Percentiles rank a stretch among this genome's conserved stretches.
These are phyloP conservation scores for Dothistroma septosporum DNA, from an alignment of 2,329 filamentous ascomycete species.

Conservation along the genomic window DNA sequence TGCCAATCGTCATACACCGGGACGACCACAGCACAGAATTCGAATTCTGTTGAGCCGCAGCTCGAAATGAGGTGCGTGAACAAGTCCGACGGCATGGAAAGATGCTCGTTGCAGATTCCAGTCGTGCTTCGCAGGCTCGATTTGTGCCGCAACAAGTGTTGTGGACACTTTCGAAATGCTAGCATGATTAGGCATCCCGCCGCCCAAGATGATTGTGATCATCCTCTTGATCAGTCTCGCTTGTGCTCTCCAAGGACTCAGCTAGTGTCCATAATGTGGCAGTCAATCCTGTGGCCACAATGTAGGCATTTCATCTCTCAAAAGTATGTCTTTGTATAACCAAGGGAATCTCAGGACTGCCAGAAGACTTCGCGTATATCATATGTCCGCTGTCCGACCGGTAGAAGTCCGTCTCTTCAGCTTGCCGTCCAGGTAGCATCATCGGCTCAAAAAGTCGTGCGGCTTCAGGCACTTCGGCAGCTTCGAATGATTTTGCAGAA, in stretches of 20 bases:
- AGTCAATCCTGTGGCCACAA: background rate
- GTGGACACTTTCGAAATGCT: too few species aligned
- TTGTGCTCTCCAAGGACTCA: too few species aligned
- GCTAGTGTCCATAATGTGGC: background rate
- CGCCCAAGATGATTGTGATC: too few species aligned
- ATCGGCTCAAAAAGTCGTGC: conserved; percentile 8
- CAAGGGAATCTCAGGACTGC: background rate
- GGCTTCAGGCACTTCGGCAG: background rate
- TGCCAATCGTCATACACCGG: background rate
- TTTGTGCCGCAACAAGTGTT: too few species aligned
- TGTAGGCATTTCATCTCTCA: background rate
- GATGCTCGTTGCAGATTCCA: too few species aligned
- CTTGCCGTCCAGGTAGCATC: conserved; percentile 7
- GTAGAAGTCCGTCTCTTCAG: conserved; percentile 4
- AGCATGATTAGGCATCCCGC: too few species aligned
- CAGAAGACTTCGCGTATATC: background rate
- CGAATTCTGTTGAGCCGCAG: conserved; percentile 1
- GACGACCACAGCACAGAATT: background rate
- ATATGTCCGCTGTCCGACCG: background rate
- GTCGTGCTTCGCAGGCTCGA: too few species aligned
- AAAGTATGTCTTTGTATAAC: background rate
- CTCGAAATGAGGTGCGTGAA: background rate
- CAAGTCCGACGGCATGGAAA: too few species aligned
- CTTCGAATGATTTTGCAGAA: background rate
- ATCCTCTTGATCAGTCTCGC: too few species aligned